Percentiles rank a stretch among this genome's conserved stretches.
These are phyloP conservation scores for Lactarius akahatsu DNA, from an alignment of 768 basidiomycete species.

Conservation along the genomic window DNA sequence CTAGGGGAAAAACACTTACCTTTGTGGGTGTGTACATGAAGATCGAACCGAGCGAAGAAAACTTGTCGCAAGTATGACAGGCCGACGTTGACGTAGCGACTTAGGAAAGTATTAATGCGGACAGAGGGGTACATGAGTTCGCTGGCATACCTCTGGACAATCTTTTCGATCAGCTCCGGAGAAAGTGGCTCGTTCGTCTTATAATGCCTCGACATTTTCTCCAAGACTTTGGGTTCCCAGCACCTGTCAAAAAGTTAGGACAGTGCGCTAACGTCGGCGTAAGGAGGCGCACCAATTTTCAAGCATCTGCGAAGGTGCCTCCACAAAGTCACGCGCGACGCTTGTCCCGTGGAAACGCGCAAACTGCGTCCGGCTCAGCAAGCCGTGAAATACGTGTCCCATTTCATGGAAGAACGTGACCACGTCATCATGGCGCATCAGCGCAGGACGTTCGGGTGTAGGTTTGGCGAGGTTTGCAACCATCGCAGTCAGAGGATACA, in stretches of 20 bases:
- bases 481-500: constrained; percentile 80
- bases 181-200: constrained; percentile 70
- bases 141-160: constrained; percentile 66
- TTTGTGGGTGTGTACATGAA: constrained; percentile 70
- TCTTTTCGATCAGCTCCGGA: constrained; percentile 70
- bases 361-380: constrained; percentile 69
- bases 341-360: constrained; percentile 81
- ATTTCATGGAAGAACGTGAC: constrained; percentile 93
- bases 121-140: neutral
- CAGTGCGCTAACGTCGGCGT: neutral
- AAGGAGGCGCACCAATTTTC: constrained; percentile 67
- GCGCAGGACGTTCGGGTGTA: constrained; percentile 73
- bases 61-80: constrained; percentile 80
- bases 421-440: constrained; percentile 86
- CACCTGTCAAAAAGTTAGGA: constrained; percentile 46
- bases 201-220: constrained; percentile 79
- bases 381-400: constrained; percentile 52
- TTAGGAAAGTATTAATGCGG: constrained; percentile 1
- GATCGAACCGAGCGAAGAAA: constrained; percentile 80
- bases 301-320: constrained; percentile 90
- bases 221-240: constrained; percentile 77
- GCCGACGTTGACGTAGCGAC: constrained; percentile 75
- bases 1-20: constrained; percentile 38
- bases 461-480: constrained; percentile 89
- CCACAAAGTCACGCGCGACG: constrained; percentile 80